A percentile compares a stretch with the other conserved stretches of the same genome.
phyloP scores from a whole-genome alignment of 1,139 yeast genomes.

The Suhomyces maxii region DNA sequence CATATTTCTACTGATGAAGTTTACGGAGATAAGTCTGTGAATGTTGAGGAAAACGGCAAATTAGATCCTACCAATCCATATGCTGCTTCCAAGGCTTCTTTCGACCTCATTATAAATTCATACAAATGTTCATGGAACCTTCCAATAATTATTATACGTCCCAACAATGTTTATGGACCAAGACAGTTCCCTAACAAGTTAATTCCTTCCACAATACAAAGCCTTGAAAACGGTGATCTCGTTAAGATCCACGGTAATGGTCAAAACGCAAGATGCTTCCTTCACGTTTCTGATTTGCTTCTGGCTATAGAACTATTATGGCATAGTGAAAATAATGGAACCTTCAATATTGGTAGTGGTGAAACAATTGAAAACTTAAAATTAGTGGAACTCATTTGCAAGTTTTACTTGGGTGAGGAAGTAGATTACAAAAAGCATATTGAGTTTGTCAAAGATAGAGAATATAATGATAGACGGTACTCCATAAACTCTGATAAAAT shows the following conservation, averaged over 20 bases:
- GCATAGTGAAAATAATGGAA: slow-evolving; percentile 29
- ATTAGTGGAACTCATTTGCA: slow-evolving; percentile 26
- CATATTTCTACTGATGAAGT: slow-evolving; percentile 67
- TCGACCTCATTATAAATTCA: slow-evolving; percentile 52
- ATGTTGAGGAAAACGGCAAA: slow-evolving; percentile 36
- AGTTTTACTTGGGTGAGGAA: slow-evolving; percentile 12
- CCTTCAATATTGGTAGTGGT: slow-evolving; percentile 51
- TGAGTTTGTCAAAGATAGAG: slow-evolving; percentile 44
- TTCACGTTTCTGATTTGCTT: slow-evolving; percentile 51
- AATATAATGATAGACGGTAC: slow-evolving; percentile 52
- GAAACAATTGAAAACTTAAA: slow-evolving; percentile 45
- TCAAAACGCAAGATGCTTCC: slow-evolving; percentile 42
- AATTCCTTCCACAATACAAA: slow-evolving; percentile 36
- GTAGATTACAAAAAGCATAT: slow-evolving; percentile 21
- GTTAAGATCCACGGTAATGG: slow-evolving; percentile 53
- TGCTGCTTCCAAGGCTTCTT: slow-evolving; percentile 59
- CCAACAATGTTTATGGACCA: slow-evolving; percentile 60
- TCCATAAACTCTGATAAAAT: slow-evolving; percentile 41
- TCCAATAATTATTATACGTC: slow-evolving; percentile 46
- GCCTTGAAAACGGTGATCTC: slow-evolving; percentile 22
- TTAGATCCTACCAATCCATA: slow-evolving; percentile 60
- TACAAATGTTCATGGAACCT: slow-evolving; percentile 46
- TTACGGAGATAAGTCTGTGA: slow-evolving; percentile 41
- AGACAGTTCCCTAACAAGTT: slow-evolving; percentile 59
- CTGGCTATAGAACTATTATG: slow-evolving; percentile 41